These are phyloP conservation scores for Colletotrichum horii DNA, from an alignment of 2,329 filamentous ascomycete genomes.

Conservation along the genomic window DNA sequence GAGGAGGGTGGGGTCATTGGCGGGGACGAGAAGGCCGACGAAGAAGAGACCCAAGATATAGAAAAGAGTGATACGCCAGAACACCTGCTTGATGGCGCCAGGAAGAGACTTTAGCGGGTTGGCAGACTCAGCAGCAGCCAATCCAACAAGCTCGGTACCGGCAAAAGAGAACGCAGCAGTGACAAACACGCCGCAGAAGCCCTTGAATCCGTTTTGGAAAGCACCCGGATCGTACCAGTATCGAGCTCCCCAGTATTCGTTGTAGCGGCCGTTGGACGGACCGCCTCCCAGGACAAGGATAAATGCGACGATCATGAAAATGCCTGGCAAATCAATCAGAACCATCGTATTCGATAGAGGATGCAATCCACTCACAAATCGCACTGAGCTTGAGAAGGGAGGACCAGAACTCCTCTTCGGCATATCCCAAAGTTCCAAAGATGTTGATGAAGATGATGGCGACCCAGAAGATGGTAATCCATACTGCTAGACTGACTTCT, in stretches of 20 bases:
- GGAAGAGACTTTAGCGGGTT: conserved; percentile 78
- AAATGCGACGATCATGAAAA: conserved; percentile 69
- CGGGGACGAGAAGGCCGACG: conserved; percentile 54
- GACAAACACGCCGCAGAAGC: conserved; percentile 74
- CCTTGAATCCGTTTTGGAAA: conserved; percentile 77
- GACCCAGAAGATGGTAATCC: conserved; percentile 59
- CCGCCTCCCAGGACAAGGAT: conserved; percentile 66
- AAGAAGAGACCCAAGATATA: conserved; percentile 59
- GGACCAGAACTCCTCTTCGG: conserved; percentile 64
- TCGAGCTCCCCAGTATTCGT: conserved; percentile 53
- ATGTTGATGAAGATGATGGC: conserved; percentile 48
- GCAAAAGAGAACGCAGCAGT: conserved; percentile 77
- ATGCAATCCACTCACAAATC: conserved; percentile 33
- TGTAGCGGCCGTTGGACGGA: conserved; percentile 50
- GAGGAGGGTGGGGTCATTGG: conserved; percentile 47
- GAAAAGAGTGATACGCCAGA: conserved; percentile 62
- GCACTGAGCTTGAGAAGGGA: conserved; percentile 53
- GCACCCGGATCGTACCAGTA: conserved; percentile 57
- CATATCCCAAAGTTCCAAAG: conserved; percentile 53
- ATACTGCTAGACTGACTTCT: conserved; percentile 51
- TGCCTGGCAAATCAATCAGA: conserved; percentile 32
- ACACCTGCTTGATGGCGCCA: conserved; percentile 81
- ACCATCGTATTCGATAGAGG: accelerated
- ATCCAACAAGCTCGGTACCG: conserved; percentile 76
- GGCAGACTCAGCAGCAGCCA: conserved; percentile 73